phyloP scores from a whole-genome alignment of 179 eudicot species.

The Camellia oleifera region DNA sequence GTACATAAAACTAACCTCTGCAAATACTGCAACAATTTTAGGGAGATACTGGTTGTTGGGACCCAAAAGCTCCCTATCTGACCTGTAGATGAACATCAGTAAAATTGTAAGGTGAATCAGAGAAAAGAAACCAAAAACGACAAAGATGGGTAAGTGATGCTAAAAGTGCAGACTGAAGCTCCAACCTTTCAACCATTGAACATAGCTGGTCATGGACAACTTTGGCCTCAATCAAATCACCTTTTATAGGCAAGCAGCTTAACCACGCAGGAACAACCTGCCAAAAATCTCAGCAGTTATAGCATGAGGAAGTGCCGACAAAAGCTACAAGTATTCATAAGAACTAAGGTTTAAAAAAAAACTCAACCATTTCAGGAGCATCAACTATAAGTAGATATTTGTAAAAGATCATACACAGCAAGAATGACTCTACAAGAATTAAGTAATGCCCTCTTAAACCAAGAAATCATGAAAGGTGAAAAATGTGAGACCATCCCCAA shows the following conservation, averaged over 20 bases:
- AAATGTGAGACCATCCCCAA: neutral
- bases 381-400: too few species aligned
- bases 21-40: conserved; percentile 77
- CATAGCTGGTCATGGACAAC: conserved; percentile 85
- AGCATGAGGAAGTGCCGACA: conserved; percentile 12
- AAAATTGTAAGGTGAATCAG: neutral
- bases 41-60: conserved; percentile 83
- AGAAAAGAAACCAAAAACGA: neutral
- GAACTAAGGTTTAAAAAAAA: neutral
- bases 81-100: conserved; percentile 44
- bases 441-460: conserved; percentile 1
- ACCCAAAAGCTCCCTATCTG: conserved; percentile 77
- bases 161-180: neutral
- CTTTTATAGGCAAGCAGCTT: conserved; percentile 70
- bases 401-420: too few species aligned
- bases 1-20: conserved; percentile 58
- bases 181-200: conserved; percentile 80
- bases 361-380: too few species aligned
- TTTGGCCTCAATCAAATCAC: conserved; percentile 83
- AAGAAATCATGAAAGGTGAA: conserved; percentile 2
- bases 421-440: too few species aligned
- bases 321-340: neutral
- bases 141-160: neutral
- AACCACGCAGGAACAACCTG: conserved; percentile 88
- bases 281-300: conserved; percentile 12